Evolutionary conservation across 345 rosid species (phyloP), one percentile per base, ranked within the genome.

Genomic region (Gynandropsis gynandra): DNA sequence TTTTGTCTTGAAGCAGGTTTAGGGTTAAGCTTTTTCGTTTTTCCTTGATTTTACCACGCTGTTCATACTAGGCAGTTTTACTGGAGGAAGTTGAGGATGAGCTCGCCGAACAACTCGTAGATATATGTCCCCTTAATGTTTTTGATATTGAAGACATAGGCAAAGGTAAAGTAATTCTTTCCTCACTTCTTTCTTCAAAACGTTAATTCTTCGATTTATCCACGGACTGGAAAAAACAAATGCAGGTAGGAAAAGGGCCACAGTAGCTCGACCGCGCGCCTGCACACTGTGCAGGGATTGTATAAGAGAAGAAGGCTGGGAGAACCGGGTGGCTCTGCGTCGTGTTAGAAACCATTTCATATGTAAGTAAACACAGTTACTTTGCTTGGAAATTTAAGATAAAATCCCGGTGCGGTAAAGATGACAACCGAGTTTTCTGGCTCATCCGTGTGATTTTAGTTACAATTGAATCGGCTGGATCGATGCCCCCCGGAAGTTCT

Each of bases 121-220:
- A 64, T 41, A 76, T 70, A 52, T 90, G 98, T 53, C 95, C 96
- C 1, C 79, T 71, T 32, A 72, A 76, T 9, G 95, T 90, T 49
- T 90, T 87, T 59, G 98, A 87, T 64, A 87, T 90, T 56, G 98
- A 87, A 80, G 98, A 90, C 61, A 60, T 86, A 58, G 95, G 85
- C 52, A 72, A 75, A 59, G 97, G 97, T 89, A 54, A 68, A 56
- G 43, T 43, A 16, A 24, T 42, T 39, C n/a, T 57, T n/a, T 56
- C 16, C 16, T 16, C 4, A 19, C 12, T 45, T 47, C 19, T 24
- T 33, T 52, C 10, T 32, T 34, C 33, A 10, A 13, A 27, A 21
- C 39, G 7, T 20, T 9, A 15, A n/a, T 47, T 54, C 17, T 48
- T n/a, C 14, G 52, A 45, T 15, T 45, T 21, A 16, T 27, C 44